A percentile compares a stretch with the other conserved stretches of the same genome.
These are phyloP conservation scores for Trichoderma guizhouense DNA, from an alignment of 2,329 filamentous ascomycete species.

Conservation along the genomic window DNA sequence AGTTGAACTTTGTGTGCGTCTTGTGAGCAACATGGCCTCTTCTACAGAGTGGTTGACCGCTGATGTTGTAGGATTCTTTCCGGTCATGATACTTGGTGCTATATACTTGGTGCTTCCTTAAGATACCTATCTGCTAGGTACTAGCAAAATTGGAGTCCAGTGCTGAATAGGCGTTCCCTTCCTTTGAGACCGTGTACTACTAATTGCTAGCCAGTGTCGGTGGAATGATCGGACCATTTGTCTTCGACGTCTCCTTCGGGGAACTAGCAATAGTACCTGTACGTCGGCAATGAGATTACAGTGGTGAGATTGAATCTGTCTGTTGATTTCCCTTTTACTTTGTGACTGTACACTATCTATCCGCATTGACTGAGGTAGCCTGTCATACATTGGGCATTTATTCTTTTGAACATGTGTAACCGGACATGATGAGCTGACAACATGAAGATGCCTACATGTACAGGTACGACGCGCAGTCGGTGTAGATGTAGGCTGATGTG, in stretches of 20 bases:
- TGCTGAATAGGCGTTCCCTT: too few species aligned
- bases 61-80: neutral
- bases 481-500: neutral
- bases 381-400: neutral
- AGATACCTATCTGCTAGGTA: too few species aligned
- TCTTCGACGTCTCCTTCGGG: neutral
- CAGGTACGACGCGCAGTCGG: neutral
- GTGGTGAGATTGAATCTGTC: neutral
- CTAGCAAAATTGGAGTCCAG: too few species aligned
- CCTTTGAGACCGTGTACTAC: too few species aligned
- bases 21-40: neutral
- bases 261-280: neutral
- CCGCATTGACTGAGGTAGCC: neutral
- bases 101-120: neutral
- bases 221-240: neutral
- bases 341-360: neutral
- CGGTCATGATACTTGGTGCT: neutral
- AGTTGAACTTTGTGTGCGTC: neutral
- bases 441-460: neutral
- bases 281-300: neutral
- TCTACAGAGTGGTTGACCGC: neutral
- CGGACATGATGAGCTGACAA: neutral
- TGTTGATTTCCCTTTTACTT: neutral
- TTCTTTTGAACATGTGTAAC: neutral
- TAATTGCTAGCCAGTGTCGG: neutral